Percentiles rank a stretch among this genome's conserved stretches.
Evolutionary conservation across 345 rosid genomes (phyloP).

Genomic region (Leavenworthia alabamica): DNA sequence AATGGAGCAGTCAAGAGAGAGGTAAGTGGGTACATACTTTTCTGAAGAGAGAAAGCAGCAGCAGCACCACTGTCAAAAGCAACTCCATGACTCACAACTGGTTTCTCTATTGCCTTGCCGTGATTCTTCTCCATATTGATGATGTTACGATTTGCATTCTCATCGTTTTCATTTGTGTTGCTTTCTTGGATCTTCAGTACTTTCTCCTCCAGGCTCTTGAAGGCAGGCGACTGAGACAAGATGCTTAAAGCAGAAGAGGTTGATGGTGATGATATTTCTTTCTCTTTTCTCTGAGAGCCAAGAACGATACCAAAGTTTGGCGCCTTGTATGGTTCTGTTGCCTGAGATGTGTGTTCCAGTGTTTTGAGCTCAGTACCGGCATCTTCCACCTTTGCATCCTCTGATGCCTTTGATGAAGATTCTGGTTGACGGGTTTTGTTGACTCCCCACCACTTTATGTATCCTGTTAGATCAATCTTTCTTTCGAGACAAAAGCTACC

Average conservation of each 20-base stretch:
- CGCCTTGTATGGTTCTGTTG: slow-evolving; percentile 80
- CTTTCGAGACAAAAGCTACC: slow-evolving; percentile 73
- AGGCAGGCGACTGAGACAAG: slow-evolving; percentile 76
- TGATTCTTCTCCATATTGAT: slow-evolving; percentile 57
- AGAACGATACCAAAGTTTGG: slow-evolving; percentile 59
- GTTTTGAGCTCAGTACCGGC: slow-evolving; percentile 66
- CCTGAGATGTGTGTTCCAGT: slow-evolving; percentile 54
- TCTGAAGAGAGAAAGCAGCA: slow-evolving; percentile 60
- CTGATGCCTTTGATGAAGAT: slow-evolving; percentile 53
- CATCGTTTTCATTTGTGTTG: slow-evolving; percentile 51
- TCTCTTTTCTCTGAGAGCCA: slow-evolving; percentile 42
- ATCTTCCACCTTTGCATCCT: slow-evolving; percentile 62
- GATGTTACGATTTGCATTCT: slow-evolving; percentile 67
- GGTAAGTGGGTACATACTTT: slow-evolving; percentile 65
- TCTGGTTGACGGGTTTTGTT: slow-evolving; percentile 68
- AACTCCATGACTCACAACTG: slow-evolving; percentile 46
- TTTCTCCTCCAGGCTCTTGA: slow-evolving; percentile 80
- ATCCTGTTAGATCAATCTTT: slow-evolving; percentile 75
- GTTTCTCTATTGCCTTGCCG: slow-evolving; percentile 73
- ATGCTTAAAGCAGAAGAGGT: slow-evolving; percentile 64
- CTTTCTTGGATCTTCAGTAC: slow-evolving; percentile 55
- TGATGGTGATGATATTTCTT: slow-evolving; percentile 33
- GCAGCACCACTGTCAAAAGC: slow-evolving; percentile 49
- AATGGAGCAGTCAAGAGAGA: slow-evolving; percentile 84
- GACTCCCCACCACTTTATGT: slow-evolving; percentile 91